These are phyloP conservation scores for Didymella arachidicola DNA, from an alignment of 2,329 filamentous ascomycete genomes.

Conservation along the genomic window DNA sequence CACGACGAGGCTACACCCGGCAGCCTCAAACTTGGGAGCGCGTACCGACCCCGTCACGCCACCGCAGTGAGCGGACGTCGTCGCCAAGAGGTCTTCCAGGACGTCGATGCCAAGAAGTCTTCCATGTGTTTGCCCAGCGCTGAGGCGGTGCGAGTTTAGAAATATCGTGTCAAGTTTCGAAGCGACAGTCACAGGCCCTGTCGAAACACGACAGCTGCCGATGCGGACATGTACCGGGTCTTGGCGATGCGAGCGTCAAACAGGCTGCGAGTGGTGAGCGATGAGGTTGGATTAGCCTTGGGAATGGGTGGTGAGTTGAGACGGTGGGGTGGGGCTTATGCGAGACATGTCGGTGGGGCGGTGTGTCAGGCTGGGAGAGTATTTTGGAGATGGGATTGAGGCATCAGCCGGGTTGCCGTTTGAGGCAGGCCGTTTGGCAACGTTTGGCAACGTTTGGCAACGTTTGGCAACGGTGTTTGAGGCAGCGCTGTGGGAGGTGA, in stretches of 20 bases:
- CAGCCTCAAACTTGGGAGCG: conserved; percentile 28
- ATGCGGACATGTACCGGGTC: conserved; percentile 20
- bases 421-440: neutral
- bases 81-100: conserved; percentile 5
- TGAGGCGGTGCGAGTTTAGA: conserved; percentile 28
- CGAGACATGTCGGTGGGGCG: conserved; percentile 25
- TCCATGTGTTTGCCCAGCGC: conserved; percentile 4
- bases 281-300: conserved; percentile 20
- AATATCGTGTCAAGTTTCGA: conserved; percentile 35
- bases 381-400: conserved; percentile 7
- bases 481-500: neutral
- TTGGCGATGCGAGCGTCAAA: conserved; percentile 20
- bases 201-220: conserved; percentile 32
- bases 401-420: conserved; percentile 1
- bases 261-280: conserved; percentile 19
- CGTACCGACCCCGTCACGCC: conserved; percentile 2
- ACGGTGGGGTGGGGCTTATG: conserved; percentile 18
- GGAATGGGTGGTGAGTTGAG: conserved; percentile 22
- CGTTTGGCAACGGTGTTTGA: too few relatives aligned
- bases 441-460: too few relatives aligned
- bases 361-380: conserved; percentile 16
- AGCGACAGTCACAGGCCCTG: conserved; percentile 28
- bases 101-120: conserved; percentile 9
- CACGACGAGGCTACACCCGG: conserved; percentile 31
- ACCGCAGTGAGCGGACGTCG: neutral